These are phyloP conservation scores for Geotrichum restrictum DNA, from an alignment of 1,139 yeast genomes.

Conservation along the genomic window DNA sequence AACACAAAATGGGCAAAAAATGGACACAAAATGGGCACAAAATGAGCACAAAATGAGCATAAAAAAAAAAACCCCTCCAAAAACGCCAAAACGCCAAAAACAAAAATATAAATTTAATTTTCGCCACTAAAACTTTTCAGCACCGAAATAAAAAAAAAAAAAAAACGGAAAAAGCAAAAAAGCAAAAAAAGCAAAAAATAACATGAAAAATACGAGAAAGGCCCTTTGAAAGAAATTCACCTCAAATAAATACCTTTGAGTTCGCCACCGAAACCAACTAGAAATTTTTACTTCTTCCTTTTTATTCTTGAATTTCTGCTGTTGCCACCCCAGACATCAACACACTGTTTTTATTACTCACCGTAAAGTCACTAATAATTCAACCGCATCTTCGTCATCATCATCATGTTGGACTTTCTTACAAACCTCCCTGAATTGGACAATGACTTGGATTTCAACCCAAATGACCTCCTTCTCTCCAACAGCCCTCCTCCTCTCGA, in stretches of 20 bases:
- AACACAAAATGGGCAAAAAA: too few species aligned
- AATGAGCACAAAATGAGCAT: too few species aligned
- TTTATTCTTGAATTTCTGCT: neutral
- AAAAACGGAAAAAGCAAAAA: too few species aligned
- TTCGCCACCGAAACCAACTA: neutral
- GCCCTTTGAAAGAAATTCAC: neutral
- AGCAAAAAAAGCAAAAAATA: too few species aligned
- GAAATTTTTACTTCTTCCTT: neutral
- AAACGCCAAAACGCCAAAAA: too few species aligned
- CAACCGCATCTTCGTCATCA: neutral
- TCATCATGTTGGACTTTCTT: slow-evolving; percentile 7
- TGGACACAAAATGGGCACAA: too few species aligned
- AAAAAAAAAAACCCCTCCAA: too few species aligned
- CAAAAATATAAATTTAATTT: too few species aligned
- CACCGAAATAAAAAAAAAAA: too few species aligned
- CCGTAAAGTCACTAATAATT: neutral
- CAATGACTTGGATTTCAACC: neutral
- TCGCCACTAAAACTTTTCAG: too few species aligned
- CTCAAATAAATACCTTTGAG: neutral
- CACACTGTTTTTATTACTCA: neutral
- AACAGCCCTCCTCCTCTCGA: slow-evolving; percentile 12
- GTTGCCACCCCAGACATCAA: neutral
- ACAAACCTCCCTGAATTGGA: neutral
- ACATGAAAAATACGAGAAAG: too few species aligned
- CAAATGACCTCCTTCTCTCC: neutral